These are phyloP conservation scores for Sanguinoderma infundibulare DNA, from an alignment of 1,284 basidiomycete species.

Conservation along the genomic window DNA sequence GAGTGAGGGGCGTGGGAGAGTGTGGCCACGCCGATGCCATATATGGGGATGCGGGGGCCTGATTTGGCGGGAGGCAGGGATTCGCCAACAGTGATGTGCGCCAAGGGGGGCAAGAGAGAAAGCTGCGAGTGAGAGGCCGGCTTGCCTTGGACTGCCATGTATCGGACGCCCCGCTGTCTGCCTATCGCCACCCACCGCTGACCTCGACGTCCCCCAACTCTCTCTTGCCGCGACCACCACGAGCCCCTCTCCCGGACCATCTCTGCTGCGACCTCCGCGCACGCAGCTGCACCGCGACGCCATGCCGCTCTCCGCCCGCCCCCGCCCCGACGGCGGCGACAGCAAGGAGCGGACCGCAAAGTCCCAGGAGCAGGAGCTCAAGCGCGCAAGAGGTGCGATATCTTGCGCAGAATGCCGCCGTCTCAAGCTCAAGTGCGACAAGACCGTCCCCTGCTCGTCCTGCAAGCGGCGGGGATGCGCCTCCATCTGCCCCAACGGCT, in stretches of 20 bases:
- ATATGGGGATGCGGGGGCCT: background rate
- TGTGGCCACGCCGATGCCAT: background rate
- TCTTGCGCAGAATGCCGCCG: slow-evolving; percentile 77
- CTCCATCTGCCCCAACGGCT: slow-evolving; percentile 73
- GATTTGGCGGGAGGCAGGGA: slow-evolving; percentile 1
- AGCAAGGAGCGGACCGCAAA: slow-evolving; percentile 52
- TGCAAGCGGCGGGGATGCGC: slow-evolving; percentile 72
- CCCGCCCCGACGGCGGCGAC: slow-evolving; percentile 28
- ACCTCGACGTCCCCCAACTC: background rate
- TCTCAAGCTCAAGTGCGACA: slow-evolving; percentile 57
- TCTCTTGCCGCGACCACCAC: background rate
- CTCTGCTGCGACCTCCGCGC: background rate
- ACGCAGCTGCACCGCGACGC: background rate
- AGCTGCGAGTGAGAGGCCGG: too few relatives aligned
- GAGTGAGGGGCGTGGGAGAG: background rate
- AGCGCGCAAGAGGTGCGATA: slow-evolving; percentile 70
- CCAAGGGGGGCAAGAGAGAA: background rate
- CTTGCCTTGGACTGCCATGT: slow-evolving; percentile 8
- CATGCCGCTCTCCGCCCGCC: slow-evolving; percentile 27
- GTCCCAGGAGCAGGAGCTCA: slow-evolving; percentile 54
- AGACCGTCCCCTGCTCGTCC: slow-evolving; percentile 68
- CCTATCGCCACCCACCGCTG: background rate
- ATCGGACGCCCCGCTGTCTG: slow-evolving; percentile 9
- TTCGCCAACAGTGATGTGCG: slow-evolving; percentile 1
- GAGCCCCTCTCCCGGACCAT: background rate